A percentile compares a stretch with the other conserved stretches of the same genome.
Evolutionary conservation across 768 basidiomycete genomes (phyloP).

Genomic region (Coprinopsis cinerea): DNA sequence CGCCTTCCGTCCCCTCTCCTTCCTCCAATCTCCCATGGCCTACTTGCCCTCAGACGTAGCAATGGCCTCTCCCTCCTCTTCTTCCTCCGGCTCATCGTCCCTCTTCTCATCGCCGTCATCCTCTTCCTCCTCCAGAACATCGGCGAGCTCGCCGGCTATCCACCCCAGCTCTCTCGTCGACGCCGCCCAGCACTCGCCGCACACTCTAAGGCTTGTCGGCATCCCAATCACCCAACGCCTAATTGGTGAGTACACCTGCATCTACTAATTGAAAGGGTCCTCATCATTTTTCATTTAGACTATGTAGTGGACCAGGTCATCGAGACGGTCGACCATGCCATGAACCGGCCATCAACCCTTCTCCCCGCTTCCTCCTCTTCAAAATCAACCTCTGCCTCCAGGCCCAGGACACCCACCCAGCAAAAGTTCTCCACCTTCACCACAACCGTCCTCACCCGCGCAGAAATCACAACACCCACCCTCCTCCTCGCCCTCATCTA

Average conservation of each 20-base stretch:
- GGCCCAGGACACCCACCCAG: conserved; percentile 44
- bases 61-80: conserved; percentile 15
- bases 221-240: conserved; percentile 54
- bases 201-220: conserved; percentile 63
- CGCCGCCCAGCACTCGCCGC: conserved; percentile 55
- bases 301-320: conserved; percentile 63
- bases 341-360: conserved; percentile 49
- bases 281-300: conserved; percentile 37
- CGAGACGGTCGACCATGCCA: conserved; percentile 72
- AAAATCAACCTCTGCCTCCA: conserved; percentile 22
- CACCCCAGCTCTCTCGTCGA: conserved; percentile 54
- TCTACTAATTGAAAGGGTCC: background rate
- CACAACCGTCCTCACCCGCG: conserved; percentile 60
- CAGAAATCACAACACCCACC: conserved; percentile 67
- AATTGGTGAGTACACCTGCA: conserved; percentile 46
- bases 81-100: background rate
- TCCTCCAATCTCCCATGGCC: conserved; percentile 14
- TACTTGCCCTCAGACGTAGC: conserved; percentile 15
- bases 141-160: conserved; percentile 27
- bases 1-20: conserved; percentile 11
- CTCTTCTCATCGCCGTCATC: conserved; percentile 13
- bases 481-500: conserved; percentile 71
- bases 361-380: conserved; percentile 42
- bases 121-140: conserved; percentile 19
- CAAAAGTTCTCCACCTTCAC: conserved; percentile 61